phyloP scores from a whole-genome alignment of 768 basidiomycete genomes.

The Suillus fuscotomentosus region DNA sequence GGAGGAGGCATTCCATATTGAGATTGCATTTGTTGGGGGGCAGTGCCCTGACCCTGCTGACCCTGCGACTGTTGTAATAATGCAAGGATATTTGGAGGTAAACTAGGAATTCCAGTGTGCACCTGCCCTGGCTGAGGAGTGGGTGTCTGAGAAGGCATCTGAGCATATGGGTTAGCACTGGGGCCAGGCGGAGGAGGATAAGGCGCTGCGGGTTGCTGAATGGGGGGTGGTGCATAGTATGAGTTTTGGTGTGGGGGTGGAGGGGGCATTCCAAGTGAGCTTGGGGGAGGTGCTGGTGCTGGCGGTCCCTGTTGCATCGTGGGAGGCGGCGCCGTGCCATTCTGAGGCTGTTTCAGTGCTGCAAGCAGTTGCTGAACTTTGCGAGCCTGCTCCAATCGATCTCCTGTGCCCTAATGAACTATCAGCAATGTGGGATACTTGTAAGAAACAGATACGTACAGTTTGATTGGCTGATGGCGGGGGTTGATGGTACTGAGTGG shows the following conservation, averaged over 20 bases:
- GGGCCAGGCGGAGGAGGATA: constrained; percentile 23
- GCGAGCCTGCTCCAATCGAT: constrained; percentile 84
- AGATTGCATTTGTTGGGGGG: constrained; percentile 4
- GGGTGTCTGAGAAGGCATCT: constrained; percentile 27
- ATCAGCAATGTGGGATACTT: neutral
- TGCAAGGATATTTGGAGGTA: constrained; percentile 72
- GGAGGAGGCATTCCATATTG: constrained; percentile 39
- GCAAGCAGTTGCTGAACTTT: constrained; percentile 84
- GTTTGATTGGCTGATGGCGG: constrained; percentile 20
- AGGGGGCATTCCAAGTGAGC: constrained; percentile 34
- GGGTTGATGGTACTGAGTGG: constrained; percentile 25
- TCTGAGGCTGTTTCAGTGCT: constrained; percentile 71
- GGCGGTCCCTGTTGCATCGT: constrained; percentile 21
- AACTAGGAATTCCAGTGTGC: constrained; percentile 32
- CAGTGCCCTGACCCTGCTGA: constrained; percentile 32
- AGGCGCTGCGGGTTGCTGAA: constrained; percentile 24
- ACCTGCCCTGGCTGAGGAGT: constrained; percentile 33
- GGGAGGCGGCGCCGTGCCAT: constrained; percentile 22
- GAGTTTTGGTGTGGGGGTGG: constrained; percentile 22
- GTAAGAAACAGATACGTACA: constrained; percentile 24
- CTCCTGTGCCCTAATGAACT: constrained; percentile 51
- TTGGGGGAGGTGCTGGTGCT: constrained; percentile 35
- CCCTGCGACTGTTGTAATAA: constrained; percentile 54
- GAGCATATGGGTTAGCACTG: constrained; percentile 25
- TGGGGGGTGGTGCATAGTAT: constrained; percentile 42